A percentile compares a stretch with the other conserved stretches of the same genome.
phyloP scores from a whole-genome alignment of 257 asterid genomes.

The Lithospermum erythrorhizon region DNA sequence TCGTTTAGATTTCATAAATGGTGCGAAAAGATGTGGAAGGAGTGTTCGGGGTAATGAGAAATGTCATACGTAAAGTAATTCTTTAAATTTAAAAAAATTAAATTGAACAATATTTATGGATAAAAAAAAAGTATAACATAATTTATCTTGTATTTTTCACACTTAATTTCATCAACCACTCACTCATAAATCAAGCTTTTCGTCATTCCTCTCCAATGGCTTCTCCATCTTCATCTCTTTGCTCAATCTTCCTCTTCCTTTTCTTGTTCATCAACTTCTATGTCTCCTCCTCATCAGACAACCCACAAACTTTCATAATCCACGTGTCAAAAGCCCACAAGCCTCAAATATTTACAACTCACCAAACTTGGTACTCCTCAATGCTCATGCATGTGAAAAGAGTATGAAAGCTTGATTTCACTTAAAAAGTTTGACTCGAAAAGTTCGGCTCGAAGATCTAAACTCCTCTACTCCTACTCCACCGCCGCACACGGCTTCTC shows the following conservation, averaged over 20 bases:
- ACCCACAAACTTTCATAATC: conserved; percentile 59
- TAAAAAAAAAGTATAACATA: too few relatives aligned
- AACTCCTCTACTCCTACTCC: conserved; percentile 58
- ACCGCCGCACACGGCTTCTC: conserved; percentile 70
- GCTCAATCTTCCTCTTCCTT: conserved; percentile 10
- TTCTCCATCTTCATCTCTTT: background rate
- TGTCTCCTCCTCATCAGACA: conserved; percentile 17
- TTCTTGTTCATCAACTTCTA: conserved; percentile 5
- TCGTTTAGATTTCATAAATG: too few relatives aligned
- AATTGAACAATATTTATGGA: too few relatives aligned
- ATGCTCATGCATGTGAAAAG: conserved; percentile 33
- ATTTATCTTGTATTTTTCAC: too few relatives aligned
- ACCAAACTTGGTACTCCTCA: conserved; percentile 65
- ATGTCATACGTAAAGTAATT: too few relatives aligned
- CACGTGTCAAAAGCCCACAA: conserved; percentile 55
- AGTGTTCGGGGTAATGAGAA: too few relatives aligned
- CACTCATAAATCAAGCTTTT: background rate
- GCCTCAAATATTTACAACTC: conserved; percentile 55
- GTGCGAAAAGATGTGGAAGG: too few relatives aligned
- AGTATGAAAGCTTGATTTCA: too few relatives aligned
- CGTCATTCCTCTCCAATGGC: background rate
- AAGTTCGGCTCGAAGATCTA: too few relatives aligned
- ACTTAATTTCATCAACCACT: background rate
- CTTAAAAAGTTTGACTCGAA: too few relatives aligned
- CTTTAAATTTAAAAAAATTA: too few relatives aligned